Percentiles rank a stretch among this genome's conserved stretches.
These are phyloP conservation scores for Pleurozium schreberi DNA, from an alignment of 225 moss, liverwort and hornwort species.

Conservation along the genomic window DNA sequence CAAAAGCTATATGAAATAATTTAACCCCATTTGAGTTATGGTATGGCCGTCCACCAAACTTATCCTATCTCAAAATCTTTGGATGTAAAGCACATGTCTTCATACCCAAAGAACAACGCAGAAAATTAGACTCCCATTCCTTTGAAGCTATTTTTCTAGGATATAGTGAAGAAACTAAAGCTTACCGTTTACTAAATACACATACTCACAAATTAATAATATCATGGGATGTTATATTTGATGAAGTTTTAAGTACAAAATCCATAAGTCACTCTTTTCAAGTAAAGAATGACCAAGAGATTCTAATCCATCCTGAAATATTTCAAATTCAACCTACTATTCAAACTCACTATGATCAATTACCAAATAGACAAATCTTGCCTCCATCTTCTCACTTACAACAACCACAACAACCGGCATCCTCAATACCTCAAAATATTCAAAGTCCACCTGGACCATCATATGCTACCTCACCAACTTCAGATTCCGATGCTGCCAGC, in stretches of 20 bases:
- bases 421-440: too few relatives aligned
- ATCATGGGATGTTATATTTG: not conserved
- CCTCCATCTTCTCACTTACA: too few relatives aligned
- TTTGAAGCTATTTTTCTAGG: not conserved
- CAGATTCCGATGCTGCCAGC: too few relatives aligned
- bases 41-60: not conserved
- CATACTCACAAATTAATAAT: not conserved
- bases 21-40: not conserved
- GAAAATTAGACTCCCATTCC: not conserved
- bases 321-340: not conserved
- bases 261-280: rapidly evolving
- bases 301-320: not conserved
- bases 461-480: too few relatives aligned
- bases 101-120: not conserved
- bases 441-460: too few relatives aligned
- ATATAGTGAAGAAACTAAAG: not conserved
- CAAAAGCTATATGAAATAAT: not conserved
- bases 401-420: too few relatives aligned
- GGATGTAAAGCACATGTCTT: not conserved
- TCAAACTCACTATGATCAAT: rapidly evolving
- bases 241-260: not conserved
- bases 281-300: not conserved
- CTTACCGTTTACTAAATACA: too few relatives aligned
- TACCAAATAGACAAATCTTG: not conserved
- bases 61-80: not conserved